phyloP scores from a whole-genome alignment of 768 basidiomycete species.

The Lyophyllum shimeji region DNA sequence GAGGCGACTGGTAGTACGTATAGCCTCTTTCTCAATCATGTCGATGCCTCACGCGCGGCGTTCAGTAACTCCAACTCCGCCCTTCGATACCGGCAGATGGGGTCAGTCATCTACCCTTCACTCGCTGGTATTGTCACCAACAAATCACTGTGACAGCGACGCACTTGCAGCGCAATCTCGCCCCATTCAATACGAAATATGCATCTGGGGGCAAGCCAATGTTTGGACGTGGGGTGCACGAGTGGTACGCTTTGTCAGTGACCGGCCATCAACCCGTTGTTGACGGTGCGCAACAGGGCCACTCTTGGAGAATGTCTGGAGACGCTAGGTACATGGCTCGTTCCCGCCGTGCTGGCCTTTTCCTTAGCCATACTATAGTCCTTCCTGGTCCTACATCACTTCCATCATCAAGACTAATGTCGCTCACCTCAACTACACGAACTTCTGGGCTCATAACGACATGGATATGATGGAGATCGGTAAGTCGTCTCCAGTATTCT shows the following conservation, averaged over 20 bases:
- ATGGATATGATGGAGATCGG: conserved; percentile 61
- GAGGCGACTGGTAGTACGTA: conserved; percentile 51
- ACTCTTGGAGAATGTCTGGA: conserved; percentile 54
- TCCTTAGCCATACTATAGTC: conserved; percentile 19
- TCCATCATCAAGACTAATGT: conserved; percentile 45
- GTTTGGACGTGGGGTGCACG: conserved; percentile 61
- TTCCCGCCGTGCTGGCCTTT: neutral
- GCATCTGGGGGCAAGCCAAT: conserved; percentile 54
- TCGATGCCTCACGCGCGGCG: neutral
- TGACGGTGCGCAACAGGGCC: conserved; percentile 33
- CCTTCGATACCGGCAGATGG: conserved; percentile 56
- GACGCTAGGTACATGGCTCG: conserved; percentile 36
- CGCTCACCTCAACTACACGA: conserved; percentile 36
- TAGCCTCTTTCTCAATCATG: neutral
- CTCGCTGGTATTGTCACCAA: neutral
- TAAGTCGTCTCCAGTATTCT: neutral
- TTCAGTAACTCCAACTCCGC: conserved; percentile 56
- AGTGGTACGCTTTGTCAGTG: conserved; percentile 30
- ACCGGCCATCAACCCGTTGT: neutral
- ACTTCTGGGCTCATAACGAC: conserved; percentile 53
- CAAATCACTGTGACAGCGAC: conserved; percentile 26
- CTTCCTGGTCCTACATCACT: conserved; percentile 51
- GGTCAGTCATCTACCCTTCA: conserved; percentile 28
- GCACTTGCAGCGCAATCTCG: conserved; percentile 43
- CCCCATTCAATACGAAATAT: conserved; percentile 50